phyloP scores from a whole-genome alignment of 2,329 filamentous ascomycete species.

The Gliomastix tumulicola region DNA sequence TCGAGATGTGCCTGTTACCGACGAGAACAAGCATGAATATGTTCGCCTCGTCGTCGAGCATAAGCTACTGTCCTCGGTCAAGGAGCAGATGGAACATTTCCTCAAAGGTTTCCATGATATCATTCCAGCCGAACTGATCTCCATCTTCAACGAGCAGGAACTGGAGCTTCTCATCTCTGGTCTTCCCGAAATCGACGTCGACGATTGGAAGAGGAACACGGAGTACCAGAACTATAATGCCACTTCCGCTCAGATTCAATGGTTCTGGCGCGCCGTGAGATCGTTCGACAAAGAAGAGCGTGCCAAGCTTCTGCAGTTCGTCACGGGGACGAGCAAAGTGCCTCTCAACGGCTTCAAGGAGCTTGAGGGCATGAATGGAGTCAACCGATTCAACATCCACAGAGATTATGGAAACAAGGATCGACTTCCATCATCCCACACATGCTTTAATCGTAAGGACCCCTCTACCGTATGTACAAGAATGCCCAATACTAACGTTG shows the following conservation, averaged over 20 bases:
- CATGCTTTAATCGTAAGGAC: constrained; percentile 99
- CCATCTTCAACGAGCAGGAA: constrained; percentile 98
- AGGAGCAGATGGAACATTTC: constrained; percentile 92
- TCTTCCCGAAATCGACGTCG: constrained; percentile 92
- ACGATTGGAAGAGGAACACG: constrained; percentile 98
- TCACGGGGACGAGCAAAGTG: constrained; percentile 97
- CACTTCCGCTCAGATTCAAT: constrained; percentile 93
- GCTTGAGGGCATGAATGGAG: constrained; percentile 97
- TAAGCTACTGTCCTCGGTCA: constrained; percentile 83
- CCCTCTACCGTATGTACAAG: too few species aligned
- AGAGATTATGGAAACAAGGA: constrained; percentile 97
- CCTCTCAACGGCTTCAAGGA: constrained; percentile 98
- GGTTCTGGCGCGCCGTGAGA: constrained; percentile 97
- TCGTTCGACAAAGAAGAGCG: constrained; percentile 99
- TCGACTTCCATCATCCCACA: constrained; percentile 90
- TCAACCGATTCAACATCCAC: constrained; percentile 97
- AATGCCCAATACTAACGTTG: background rate
- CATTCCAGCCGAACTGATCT: constrained; percentile 86
- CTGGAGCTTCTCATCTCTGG: constrained; percentile 94
- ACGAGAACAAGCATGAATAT: constrained; percentile 98
- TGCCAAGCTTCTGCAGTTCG: constrained; percentile 94
- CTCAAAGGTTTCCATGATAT: constrained; percentile 97
- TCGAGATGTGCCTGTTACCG: constrained; percentile 85
- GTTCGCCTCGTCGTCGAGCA: constrained; percentile 92
- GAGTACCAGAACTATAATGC: constrained; percentile 98